Evolutionary conservation across 108 stramenopile genomes (phyloP).

Genomic region (Pseudonitzschia delicatissima): DNA sequence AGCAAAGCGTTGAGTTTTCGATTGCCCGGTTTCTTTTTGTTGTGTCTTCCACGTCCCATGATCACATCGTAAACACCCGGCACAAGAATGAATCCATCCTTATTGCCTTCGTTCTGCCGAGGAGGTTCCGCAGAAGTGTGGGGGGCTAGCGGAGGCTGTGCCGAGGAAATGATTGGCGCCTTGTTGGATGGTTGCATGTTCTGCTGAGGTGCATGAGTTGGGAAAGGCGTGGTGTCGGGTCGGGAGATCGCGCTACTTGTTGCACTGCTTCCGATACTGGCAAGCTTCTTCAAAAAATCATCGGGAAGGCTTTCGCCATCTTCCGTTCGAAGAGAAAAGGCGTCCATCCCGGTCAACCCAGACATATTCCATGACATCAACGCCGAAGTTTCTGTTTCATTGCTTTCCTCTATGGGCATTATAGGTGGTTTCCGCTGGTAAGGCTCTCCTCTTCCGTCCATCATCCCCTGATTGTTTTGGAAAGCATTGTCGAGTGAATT

Average conservation of each 20-base stretch:
- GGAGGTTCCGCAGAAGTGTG: neutral
- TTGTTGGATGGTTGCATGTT: neutral
- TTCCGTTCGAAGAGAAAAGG: no score
- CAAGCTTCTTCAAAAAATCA: neutral
- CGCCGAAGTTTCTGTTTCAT: neutral
- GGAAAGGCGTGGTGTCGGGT: no score
- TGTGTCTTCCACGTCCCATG: constrained; percentile 26
- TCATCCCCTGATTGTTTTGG: neutral
- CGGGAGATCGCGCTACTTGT: neutral
- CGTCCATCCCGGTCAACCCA: neutral
- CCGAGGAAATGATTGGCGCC: neutral
- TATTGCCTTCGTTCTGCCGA: neutral
- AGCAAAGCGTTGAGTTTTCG: neutral
- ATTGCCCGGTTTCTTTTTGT: constrained; percentile 27
- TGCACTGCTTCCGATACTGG: neutral
- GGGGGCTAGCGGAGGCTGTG: no score
- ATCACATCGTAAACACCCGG: constrained; percentile 20
- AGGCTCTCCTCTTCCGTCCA: neutral
- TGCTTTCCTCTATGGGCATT: neutral
- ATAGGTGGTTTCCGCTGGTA: constrained; percentile 5
- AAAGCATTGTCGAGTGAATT: no score
- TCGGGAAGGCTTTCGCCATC: neutral
- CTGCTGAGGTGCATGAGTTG: no score
- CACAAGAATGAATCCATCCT: neutral
- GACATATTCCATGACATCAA: neutral